These are phyloP conservation scores for Sphaerulina musiva DNA, from an alignment of 2,329 filamentous ascomycete genomes.

Conservation along the genomic window DNA sequence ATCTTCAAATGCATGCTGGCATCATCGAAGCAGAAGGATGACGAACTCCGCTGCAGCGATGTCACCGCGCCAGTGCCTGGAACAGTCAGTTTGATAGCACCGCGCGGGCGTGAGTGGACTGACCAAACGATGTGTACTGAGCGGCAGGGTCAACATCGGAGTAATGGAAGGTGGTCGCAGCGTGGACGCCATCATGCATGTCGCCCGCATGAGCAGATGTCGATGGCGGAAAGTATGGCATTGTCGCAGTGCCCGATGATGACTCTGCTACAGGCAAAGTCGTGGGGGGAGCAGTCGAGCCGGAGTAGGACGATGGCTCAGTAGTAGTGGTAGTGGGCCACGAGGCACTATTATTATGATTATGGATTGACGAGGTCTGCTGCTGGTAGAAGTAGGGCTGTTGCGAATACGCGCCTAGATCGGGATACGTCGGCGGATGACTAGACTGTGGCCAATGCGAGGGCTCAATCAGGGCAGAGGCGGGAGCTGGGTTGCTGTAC, in stretches of 20 bases:
- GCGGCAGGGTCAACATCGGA: conserved; percentile 9
- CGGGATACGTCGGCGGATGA: conserved; percentile 22
- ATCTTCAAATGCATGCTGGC: conserved; percentile 47
- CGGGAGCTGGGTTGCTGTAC: conserved; percentile 5
- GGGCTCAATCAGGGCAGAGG: conserved; percentile 13
- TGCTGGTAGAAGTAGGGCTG: conserved; percentile 30
- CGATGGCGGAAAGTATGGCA: conserved; percentile 21
- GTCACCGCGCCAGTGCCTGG: conserved; percentile 22
- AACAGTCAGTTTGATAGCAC: conserved; percentile 33
- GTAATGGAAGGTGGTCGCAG: conserved; percentile 9
- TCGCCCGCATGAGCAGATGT: conserved; percentile 5
- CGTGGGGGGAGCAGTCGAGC: conserved; percentile 7
- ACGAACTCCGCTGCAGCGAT: conserved; percentile 1
- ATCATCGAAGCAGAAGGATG: conserved; percentile 34
- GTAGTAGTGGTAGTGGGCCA: conserved; percentile 1
- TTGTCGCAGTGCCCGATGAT: conserved; percentile 11
- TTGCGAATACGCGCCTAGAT: conserved; percentile 24
- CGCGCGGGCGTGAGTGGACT: neutral
- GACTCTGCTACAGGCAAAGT: conserved; percentile 13
- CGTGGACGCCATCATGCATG: conserved; percentile 11
- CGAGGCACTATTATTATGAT: conserved; percentile 14
- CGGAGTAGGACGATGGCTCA: neutral
- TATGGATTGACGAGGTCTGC: conserved; percentile 13
- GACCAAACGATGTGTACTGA: conserved; percentile 16
- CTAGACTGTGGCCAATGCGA: conserved; percentile 13